Conservation (phyloP, 1,284 basidiomycete genomes). For the Boletus mariae region DNA sequence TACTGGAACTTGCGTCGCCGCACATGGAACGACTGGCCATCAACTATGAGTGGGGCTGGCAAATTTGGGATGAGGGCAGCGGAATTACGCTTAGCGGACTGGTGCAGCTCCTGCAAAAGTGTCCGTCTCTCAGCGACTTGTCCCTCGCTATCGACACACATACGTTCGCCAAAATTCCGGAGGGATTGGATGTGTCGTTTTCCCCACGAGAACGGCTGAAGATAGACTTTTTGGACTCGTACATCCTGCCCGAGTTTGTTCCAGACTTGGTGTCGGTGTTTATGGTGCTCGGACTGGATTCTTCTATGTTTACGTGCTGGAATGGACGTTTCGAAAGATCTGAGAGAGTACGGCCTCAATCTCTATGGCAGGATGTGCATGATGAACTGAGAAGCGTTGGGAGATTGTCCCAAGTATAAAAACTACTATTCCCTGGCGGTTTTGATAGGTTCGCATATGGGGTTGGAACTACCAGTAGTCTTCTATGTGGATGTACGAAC, state of each 20-base stretch:
- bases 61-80: not conserved
- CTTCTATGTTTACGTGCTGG: not conserved
- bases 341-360: not conserved
- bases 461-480: too few species aligned
- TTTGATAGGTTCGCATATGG: too few species aligned
- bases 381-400: not conserved
- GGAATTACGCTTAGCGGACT: not conserved
- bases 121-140: not conserved
- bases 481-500: too few species aligned
- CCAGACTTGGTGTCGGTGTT: not conserved
- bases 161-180: not conserved
- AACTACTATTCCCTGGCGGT: too few species aligned
- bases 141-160: not conserved
- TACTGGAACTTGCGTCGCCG: not conserved
- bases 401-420: too few species aligned
- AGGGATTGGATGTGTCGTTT: not conserved
- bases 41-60: not conserved
- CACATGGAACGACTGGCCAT: not conserved
- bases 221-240: not conserved
- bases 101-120: not conserved
- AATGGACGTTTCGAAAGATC: not conserved
- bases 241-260: not conserved
- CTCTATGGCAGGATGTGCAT: not conserved
- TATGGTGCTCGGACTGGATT: not conserved
- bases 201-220: not conserved